Evolutionary conservation across 768 basidiomycete genomes (phyloP).

Genomic region (Gymnopilus dilepis): DNA sequence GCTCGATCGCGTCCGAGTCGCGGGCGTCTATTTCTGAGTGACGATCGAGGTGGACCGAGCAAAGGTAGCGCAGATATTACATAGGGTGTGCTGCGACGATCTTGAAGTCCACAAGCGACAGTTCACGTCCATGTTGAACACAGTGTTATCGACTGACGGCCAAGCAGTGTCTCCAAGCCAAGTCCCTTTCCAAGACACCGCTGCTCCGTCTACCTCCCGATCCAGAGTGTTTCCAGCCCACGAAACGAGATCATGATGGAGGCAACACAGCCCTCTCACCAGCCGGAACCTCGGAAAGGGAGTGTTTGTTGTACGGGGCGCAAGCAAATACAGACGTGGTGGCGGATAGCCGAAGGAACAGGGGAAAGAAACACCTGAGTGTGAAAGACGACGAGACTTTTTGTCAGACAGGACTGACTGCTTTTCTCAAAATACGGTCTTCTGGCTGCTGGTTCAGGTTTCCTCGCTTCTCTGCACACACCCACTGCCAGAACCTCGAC

Average conservation of each 20-base stretch:
- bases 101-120: too few relatives aligned
- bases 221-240: background rate
- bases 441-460: slow-evolving; percentile 17
- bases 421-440: slow-evolving; percentile 2
- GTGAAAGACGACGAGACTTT: slow-evolving; percentile 10
- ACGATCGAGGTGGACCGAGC: too few relatives aligned
- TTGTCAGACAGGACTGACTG: slow-evolving; percentile 8
- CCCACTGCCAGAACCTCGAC: background rate
- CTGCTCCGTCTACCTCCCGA: background rate
- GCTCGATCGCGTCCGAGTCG: background rate
- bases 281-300: background rate
- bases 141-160: too few relatives aligned
- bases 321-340: slow-evolving; percentile 22
- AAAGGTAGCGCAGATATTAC: too few relatives aligned
- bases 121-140: too few relatives aligned
- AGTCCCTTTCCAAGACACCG: too few relatives aligned
- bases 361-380: slow-evolving; percentile 10
- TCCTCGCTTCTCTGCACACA: background rate
- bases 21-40: background rate
- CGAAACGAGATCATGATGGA: background rate
- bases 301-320: slow-evolving; percentile 14
- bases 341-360: slow-evolving; percentile 14
- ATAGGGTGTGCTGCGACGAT: too few relatives aligned
- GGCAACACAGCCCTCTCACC: background rate
- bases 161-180: too few relatives aligned